Evolutionary conservation across 306 rosid species (phyloP).

Genomic region (Rosa chinensis): DNA sequence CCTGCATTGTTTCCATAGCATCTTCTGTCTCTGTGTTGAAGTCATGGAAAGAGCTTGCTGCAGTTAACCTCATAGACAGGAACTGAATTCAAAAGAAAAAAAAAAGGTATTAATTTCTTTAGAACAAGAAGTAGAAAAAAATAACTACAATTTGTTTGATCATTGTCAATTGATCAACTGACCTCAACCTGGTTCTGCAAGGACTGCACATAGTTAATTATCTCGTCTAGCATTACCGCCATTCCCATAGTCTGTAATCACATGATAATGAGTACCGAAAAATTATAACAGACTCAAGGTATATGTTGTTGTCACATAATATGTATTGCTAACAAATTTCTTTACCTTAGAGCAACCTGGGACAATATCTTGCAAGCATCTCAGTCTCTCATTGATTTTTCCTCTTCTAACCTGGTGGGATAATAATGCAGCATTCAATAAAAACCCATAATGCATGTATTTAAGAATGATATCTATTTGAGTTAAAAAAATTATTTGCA

Average conservation of each 20-base stretch:
- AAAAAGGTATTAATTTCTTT: not conserved
- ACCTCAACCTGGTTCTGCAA: conserved; percentile 97
- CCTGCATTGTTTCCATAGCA: conserved; percentile 73
- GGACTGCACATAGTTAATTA: conserved; percentile 95
- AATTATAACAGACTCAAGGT: not conserved
- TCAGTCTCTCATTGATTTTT: conserved; percentile 85
- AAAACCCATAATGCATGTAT: not conserved
- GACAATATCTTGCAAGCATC: conserved; percentile 85
- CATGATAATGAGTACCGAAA: conserved; percentile 16
- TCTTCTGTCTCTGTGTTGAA: conserved; percentile 80
- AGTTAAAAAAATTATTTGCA: not conserved
- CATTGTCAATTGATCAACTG: conserved; percentile 20
- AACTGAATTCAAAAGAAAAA: conserved; percentile 54
- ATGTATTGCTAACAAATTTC: not conserved
- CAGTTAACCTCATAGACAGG: conserved; percentile 87
- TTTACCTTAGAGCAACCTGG: conserved; percentile 94
- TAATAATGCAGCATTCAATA: conserved; percentile 14
- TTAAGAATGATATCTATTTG: not conserved
- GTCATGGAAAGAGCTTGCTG: conserved; percentile 77
- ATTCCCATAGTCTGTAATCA: conserved; percentile 87
- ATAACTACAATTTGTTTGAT: not conserved
- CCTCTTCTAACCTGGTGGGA: conserved; percentile 85
- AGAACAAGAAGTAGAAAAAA: not conserved
- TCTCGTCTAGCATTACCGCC: conserved; percentile 98
- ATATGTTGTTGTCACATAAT: not conserved